phyloP scores from a whole-genome alignment of 106 monocot genomes.

The Acanthochlamys bracteata region DNA sequence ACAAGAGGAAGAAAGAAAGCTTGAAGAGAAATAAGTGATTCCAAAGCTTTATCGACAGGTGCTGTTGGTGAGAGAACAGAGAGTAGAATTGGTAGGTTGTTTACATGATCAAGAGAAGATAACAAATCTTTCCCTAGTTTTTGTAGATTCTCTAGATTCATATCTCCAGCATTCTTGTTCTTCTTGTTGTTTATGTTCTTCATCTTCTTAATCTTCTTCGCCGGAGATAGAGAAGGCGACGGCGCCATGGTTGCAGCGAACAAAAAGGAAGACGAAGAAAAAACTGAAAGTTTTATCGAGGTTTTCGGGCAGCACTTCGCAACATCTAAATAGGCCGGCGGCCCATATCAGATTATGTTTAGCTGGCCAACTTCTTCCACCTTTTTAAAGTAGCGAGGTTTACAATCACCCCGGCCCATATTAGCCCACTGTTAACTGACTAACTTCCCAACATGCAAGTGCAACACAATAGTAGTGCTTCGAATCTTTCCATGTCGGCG shows the following conservation, averaged over 20 bases:
- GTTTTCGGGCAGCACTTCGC: not conserved
- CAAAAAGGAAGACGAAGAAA: not conserved
- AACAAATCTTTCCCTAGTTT: slow-evolving; percentile 55
- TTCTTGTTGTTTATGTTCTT: not conserved
- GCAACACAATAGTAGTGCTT: too few relatives aligned
- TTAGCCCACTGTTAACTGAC: too few relatives aligned
- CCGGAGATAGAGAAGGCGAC: not conserved
- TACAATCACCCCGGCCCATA: too few relatives aligned
- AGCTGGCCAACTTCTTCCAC: too few relatives aligned
- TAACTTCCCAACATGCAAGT: too few relatives aligned
- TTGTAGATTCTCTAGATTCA: slow-evolving; percentile 41
- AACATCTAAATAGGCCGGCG: not conserved
- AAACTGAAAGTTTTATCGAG: not conserved
- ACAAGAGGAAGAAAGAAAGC: slow-evolving; percentile 80
- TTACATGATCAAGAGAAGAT: slow-evolving; percentile 56
- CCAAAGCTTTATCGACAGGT: slow-evolving; percentile 39
- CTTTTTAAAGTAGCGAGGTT: too few relatives aligned
- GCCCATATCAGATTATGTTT: too few relatives aligned
- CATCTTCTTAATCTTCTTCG: not conserved
- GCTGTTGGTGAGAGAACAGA: slow-evolving; percentile 50
- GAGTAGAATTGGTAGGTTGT: slow-evolving; percentile 77
- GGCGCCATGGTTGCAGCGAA: not conserved
- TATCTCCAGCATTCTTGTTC: not conserved
- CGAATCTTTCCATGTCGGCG: too few relatives aligned
- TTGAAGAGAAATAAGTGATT: slow-evolving; percentile 67